Base-by-base conservation (phyloP, 2,329 filamentous ascomycete species). In the Ramularia endophylla region DNA sequence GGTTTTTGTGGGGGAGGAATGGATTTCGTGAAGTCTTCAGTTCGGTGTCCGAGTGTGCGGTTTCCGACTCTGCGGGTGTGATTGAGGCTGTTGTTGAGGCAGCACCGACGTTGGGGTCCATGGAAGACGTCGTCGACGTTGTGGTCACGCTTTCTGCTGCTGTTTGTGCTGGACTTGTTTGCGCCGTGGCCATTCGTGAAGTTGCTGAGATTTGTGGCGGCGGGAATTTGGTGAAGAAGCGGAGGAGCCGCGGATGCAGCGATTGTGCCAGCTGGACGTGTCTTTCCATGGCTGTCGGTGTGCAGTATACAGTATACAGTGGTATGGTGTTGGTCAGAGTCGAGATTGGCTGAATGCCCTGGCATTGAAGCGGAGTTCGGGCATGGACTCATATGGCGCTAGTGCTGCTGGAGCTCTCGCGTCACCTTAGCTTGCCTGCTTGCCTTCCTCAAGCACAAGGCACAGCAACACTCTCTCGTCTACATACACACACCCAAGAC, bases 141-240 rank as follows among this genome's bases (percentile, higher is more conserved):
- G 54, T 52, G 59, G 82, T 74, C 53, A 75, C 65, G 38, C 70
- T 44, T 36, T 53, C 44, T 36, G 36, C 44, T 35, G 53, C 44
- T 36, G 36, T 36, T 18, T 28, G 28, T 27, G 36, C 20, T 37
- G 60, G 51, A 25, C 57, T 52, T 27, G 60, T 52, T 25, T 38
- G 48, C 38, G 44, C 49, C 36, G 44, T 28, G 15, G 48, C 34
- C 31, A 38, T 22, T 33, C 40, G 27, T 41, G 37, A 30, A 2
- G 27, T 39, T 16, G 41, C 39, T 22, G 38, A 33, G 8, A 50
- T 31, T 38, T 61, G 61, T 59, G 75, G 35, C 18, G 90, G 88
- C 30, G 92, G 92, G 65, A 90, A 95, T 52, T 85, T 84, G 43
- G 84, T 83, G 66, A 98, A 85, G 76, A 98, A 95, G 58, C 81